phyloP scores from a whole-genome alignment of 768 basidiomycete genomes.

The Porphyrellus cyaneotinctus region DNA sequence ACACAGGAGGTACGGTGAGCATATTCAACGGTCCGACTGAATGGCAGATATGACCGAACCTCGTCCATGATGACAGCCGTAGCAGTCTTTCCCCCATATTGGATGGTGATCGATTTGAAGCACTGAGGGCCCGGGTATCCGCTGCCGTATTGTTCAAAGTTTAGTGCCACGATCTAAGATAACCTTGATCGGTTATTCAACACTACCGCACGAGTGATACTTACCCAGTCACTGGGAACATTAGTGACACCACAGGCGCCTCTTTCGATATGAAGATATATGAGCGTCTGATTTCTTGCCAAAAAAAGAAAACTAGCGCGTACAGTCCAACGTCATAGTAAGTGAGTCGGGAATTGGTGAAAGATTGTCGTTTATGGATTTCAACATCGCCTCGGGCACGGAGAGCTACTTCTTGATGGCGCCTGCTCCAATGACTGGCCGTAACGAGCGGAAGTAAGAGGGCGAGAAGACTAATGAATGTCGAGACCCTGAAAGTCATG shows the following conservation, averaged over 20 bases:
- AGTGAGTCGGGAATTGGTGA: slow-evolving; percentile 41
- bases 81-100: slow-evolving; percentile 55
- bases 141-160: slow-evolving; percentile 49
- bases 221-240: slow-evolving; percentile 40
- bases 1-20: neutral
- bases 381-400: slow-evolving; percentile 42
- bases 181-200: slow-evolving; percentile 1
- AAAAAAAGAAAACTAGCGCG: slow-evolving; percentile 9
- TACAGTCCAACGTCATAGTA: slow-evolving; percentile 57
- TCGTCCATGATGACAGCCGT: slow-evolving; percentile 58
- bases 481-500: slow-evolving; percentile 22
- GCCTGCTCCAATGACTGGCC: slow-evolving; percentile 33
- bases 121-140: slow-evolving; percentile 67
- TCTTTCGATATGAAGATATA: slow-evolving; percentile 28
- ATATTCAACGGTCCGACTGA: neutral
- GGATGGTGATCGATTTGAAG: slow-evolving; percentile 56
- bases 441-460: slow-evolving; percentile 33
- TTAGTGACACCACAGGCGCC: slow-evolving; percentile 53
- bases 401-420: slow-evolving; percentile 47
- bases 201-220: slow-evolving; percentile 14
- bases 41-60: slow-evolving; percentile 34
- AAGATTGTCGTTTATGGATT: slow-evolving; percentile 37
- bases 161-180: slow-evolving; percentile 52
- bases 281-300: slow-evolving; percentile 6
- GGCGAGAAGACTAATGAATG: slow-evolving; percentile 34